Base-by-base conservation (phyloP, 2,329 filamentous ascomycete genomes). In the Scytalidium sp. region DNA sequence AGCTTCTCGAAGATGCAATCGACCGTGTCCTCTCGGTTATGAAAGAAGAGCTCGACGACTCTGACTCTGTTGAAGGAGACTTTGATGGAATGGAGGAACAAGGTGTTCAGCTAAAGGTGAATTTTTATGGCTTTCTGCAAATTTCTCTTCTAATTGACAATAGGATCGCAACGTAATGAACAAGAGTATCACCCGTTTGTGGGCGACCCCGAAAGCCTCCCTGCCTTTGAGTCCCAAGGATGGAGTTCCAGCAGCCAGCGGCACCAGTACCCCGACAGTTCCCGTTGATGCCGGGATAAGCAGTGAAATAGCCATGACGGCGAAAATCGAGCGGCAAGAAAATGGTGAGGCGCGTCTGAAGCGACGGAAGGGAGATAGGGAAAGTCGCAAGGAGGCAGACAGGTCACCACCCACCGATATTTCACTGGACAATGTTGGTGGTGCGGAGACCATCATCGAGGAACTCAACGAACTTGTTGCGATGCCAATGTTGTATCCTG, bases 1-100 rank as follows among this genome's bases (percentile, higher is more conserved):
- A 84, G 53, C 75, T 87, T 0, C 72, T 97, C 1, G 89, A 96
- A 66, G 88, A 94, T 55, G 87, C 88, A 29, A 90, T 97, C 55
- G 90, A 96, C 54, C 78, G 90, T 7, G 90, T 92, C 0, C 72
- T 97, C 15, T 80, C 85, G 7, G 82, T 90, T 17, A 74, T 93
- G 4, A 86, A 84, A 49, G 73, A 76, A 56, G 82, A 89, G 22
- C 56, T 64, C 36, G 64, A 78, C 46, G 75, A 77, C 46, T 70
- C 68, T 43, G 75, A 77, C 48, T 73, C 71, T 3, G 56, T 78
- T 47, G 71, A 75, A 45, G 74, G 75, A 5, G 72, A 76, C 52
- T 76, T 78, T 58, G 75, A 76, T 23, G 75, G 72, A 6, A 62
- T 78, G 42, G 73, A 72, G 40, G 70, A 61, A 22, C 32, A 55